Conservation (phyloP, 1,139 yeast species). For the Yamadazyma pseudoaaseri region DNA sequence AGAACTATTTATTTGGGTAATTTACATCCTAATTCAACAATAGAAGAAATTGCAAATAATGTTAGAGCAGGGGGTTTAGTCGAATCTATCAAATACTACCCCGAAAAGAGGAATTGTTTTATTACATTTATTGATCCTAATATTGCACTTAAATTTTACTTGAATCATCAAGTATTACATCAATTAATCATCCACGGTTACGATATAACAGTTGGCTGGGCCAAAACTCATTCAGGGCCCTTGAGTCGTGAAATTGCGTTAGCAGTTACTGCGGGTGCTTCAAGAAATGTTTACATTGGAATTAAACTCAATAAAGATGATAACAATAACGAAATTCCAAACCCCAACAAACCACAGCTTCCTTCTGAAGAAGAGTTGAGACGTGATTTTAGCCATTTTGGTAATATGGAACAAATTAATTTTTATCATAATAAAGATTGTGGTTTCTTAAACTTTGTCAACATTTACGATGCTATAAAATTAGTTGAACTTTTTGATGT, state of each 20-base stretch:
- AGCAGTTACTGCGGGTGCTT: slow-evolving; percentile 51
- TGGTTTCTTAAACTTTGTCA: slow-evolving; percentile 45
- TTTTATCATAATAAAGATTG: slow-evolving; percentile 46
- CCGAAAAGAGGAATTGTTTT: slow-evolving; percentile 41
- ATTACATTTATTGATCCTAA: slow-evolving; percentile 45
- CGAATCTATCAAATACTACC: slow-evolving; percentile 37
- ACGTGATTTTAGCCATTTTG: slow-evolving; percentile 37
- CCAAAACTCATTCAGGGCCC: slow-evolving; percentile 45
- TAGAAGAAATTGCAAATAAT: slow-evolving; percentile 51
- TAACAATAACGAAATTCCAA: slow-evolving; percentile 6
- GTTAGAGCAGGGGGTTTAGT: slow-evolving; percentile 50
- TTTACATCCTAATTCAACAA: slow-evolving; percentile 42
- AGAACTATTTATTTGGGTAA: slow-evolving; percentile 46
- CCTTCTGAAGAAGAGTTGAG: slow-evolving; percentile 46
- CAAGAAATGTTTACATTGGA: slow-evolving; percentile 49
- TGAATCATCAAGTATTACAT: slow-evolving; percentile 46
- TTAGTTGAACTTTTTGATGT: slow-evolving; percentile 34
- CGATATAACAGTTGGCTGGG: slow-evolving; percentile 48
- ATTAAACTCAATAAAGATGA: slow-evolving; percentile 27
- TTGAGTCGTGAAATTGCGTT: slow-evolving; percentile 35
- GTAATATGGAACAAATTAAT: slow-evolving; percentile 47
- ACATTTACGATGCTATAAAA: slow-evolving; percentile 38
- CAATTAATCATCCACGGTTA: slow-evolving; percentile 47
- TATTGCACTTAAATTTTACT: slow-evolving; percentile 40
- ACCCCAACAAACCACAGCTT: slow-evolving; percentile 16